Evolutionary conservation across 768 basidiomycete species (phyloP).

Genomic region (Mycena capillaripes): DNA sequence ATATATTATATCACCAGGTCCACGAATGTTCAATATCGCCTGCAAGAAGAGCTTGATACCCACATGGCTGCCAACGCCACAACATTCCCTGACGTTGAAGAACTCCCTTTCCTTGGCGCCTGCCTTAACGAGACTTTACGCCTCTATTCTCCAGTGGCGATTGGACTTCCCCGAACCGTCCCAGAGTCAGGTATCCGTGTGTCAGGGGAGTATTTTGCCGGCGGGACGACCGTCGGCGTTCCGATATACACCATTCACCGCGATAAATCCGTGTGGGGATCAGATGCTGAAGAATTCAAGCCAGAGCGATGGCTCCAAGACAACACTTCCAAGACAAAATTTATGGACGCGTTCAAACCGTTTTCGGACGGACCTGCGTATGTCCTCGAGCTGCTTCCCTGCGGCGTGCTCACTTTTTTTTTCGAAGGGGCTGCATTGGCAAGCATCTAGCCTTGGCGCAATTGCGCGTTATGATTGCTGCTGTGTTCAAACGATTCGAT

Average conservation of each 20-base stretch:
- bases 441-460: conserved; percentile 72
- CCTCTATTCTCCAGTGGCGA: conserved; percentile 69
- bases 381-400: conserved; percentile 37
- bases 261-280: conserved; percentile 66
- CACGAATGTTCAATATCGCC: conserved; percentile 61
- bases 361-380: conserved; percentile 73
- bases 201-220: conserved; percentile 59
- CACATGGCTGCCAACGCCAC: conserved; percentile 59
- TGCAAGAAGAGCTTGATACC: conserved; percentile 73
- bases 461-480: conserved; percentile 68
- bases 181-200: conserved; percentile 63
- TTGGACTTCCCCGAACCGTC: conserved; percentile 73
- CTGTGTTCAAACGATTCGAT: conserved; percentile 69
- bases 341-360: conserved; percentile 65
- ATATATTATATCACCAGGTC: conserved; percentile 71
- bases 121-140: conserved; percentile 76
- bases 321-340: conserved; percentile 57
- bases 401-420: neutral
- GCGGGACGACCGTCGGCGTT: conserved; percentile 67
- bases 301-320: conserved; percentile 75
- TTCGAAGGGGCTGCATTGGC: conserved; percentile 61
- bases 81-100: conserved; percentile 65
- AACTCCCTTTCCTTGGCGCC: conserved; percentile 68
- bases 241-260: conserved; percentile 76
- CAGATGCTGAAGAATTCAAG: conserved; percentile 66